A percentile compares a stretch with the other conserved stretches of the same genome.
These are phyloP conservation scores for Salvia rosmarinus DNA, from an alignment of 257 asterid species.

Conservation along the genomic window DNA sequence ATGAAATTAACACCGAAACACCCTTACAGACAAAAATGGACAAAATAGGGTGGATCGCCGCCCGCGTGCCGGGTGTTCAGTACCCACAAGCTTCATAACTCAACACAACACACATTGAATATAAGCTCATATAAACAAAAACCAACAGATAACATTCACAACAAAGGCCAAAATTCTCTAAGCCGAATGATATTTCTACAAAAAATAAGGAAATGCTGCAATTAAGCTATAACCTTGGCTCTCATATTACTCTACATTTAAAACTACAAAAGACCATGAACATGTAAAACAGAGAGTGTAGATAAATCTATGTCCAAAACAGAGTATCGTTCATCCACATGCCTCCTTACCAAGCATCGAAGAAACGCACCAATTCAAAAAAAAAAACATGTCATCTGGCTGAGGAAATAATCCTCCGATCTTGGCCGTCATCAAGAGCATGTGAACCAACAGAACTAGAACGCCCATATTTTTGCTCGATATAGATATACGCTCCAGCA, in stretches of 20 bases:
- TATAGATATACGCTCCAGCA: slow-evolving; percentile 58
- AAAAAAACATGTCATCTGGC: neutral
- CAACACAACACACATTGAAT: too few relatives aligned
- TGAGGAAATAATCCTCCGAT: neutral
- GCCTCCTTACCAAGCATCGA: neutral
- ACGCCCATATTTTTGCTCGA: slow-evolving; percentile 45
- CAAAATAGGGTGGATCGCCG: too few relatives aligned
- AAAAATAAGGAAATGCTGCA: neutral
- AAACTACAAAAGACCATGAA: slow-evolving; percentile 1
- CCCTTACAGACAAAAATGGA: too few relatives aligned
- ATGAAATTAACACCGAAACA: too few relatives aligned
- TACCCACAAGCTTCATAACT: too few relatives aligned
- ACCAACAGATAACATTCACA: neutral
- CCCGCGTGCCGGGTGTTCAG: too few relatives aligned
- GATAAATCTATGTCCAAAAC: neutral
- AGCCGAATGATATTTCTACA: neutral
- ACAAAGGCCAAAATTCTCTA: neutral
- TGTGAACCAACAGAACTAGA: slow-evolving; percentile 27
- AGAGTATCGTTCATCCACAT: neutral
- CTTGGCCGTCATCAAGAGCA: slow-evolving; percentile 44
- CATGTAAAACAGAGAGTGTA: neutral
- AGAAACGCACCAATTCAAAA: neutral
- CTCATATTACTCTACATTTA: neutral
- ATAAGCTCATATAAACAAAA: neutral
- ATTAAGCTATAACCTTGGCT: neutral